Conservation (phyloP, 352 stramenopile species). For the Phytopythium vexans region DNA sequence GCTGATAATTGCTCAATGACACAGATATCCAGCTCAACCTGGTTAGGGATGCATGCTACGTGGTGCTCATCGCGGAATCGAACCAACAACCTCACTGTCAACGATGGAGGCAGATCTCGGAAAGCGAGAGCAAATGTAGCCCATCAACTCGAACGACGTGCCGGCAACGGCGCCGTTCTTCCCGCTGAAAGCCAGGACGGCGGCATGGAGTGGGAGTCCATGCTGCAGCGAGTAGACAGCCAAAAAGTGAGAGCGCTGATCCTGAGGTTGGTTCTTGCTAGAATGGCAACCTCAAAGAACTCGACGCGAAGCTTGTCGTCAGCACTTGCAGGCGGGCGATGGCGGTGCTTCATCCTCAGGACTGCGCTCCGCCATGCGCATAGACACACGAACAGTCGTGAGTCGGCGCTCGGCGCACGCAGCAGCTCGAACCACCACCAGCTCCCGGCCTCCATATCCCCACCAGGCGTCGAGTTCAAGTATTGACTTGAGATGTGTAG, state of each 20-base stretch:
- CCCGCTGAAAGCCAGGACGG: constrained; percentile 19
- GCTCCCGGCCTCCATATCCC: background rate
- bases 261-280: too few relatives aligned
- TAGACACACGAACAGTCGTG: constrained; percentile 42
- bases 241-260: too few relatives aligned
- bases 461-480: too few relatives aligned
- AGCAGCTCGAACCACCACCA: constrained; percentile 39
- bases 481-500: too few relatives aligned
- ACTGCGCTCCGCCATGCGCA: constrained; percentile 34
- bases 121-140: constrained; percentile 18
- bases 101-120: constrained; percentile 15
- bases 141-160: constrained; percentile 31
- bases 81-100: constrained; percentile 20
- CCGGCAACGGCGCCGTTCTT: constrained; percentile 2
- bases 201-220: constrained; percentile 43
- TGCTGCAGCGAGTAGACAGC: constrained; percentile 12
- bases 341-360: constrained; percentile 42
- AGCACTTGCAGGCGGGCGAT: constrained; percentile 8
- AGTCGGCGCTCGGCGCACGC: constrained; percentile 4
- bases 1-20: background rate
- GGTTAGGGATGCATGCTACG: too few relatives aligned
- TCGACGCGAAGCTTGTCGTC: constrained; percentile 32
- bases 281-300: constrained; percentile 47
- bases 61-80: background rate
- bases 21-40: too few relatives aligned